Evolutionary conservation across 495 filamentous ascomycete genomes (phyloP), one percentile per base, ranked within the genome.

Genomic region (Daldinia vernicosa): DNA sequence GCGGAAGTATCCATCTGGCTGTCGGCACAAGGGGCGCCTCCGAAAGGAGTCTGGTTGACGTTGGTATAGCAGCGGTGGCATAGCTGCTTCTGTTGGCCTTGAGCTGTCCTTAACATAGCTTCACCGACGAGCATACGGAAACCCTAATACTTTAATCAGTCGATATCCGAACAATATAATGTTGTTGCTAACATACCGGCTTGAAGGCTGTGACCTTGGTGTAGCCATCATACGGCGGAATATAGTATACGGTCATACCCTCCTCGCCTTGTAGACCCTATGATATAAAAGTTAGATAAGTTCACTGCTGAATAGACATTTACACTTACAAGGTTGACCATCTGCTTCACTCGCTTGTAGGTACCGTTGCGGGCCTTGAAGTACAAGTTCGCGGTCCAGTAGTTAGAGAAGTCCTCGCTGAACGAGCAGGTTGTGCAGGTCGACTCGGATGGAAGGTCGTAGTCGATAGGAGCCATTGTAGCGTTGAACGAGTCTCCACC

Each of bases 21-120:
- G 24, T 83, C 83, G 3, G 82, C 83, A 75, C 83, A 85, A 27
- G 83, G 83, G 0, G 83, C 82, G n/a, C 83, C 83, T 11, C 83
- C 82, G 62, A 85, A 85, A 3, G 83, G 83, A 40, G 60, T 78
- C 60, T 82, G 80, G 61, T 77, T 70, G 55, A 78, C 76, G 72
- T 68, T 74, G 40, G 76, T 78, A 60, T 76, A 78, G 67, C 74
- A 74, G 50, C 70, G 65, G 60, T 73, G 70, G 57, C 70, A 73
- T 4, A 73, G 70, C 58, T 73, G 70, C 58, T 73, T 73, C 50
- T 73, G 70, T 12, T 73, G 74, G 62, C 63, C 68, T 63, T 61
- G 74, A 37, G 71, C 52, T 39, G 73, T 56, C 9, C 70, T 66
- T 43, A 71, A 30, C 60, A 59, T 69, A 74, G 79, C 69, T 60